These are phyloP conservation scores for Epichloe typhina DNA, from an alignment of 2,329 filamentous ascomycete species.

Conservation along the genomic window DNA sequence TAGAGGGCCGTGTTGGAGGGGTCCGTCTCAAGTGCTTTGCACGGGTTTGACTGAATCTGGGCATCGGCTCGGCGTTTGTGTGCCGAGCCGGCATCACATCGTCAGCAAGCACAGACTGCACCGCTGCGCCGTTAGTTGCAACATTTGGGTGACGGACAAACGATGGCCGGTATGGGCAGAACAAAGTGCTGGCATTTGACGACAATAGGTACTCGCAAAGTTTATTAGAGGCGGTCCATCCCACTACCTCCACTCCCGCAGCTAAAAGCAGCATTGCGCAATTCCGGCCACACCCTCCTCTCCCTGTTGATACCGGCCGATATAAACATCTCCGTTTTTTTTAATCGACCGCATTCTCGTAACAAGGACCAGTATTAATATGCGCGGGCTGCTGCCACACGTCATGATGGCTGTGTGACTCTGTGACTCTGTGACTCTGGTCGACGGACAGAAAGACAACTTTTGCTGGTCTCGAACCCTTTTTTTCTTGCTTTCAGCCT, in stretches of 20 bases:
- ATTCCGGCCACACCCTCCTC: slow-evolving; percentile 3
- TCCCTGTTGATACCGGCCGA: background rate
- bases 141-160: no score
- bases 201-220: no score
- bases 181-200: no score
- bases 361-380: background rate
- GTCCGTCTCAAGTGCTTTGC: background rate
- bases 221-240: no score
- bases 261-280: background rate
- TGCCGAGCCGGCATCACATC: background rate
- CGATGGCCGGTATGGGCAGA: background rate
- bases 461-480: background rate
- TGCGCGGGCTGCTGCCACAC: slow-evolving; percentile 7
- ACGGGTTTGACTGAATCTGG: background rate
- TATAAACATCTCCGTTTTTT: background rate
- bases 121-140: no score
- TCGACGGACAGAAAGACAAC: background rate
- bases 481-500: background rate
- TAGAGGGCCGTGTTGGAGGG: background rate
- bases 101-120: no score
- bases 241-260: no score
- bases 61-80: background rate
- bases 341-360: background rate
- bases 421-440: no score
- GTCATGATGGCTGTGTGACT: background rate